Evolutionary conservation across 148 eudicot genomes (phyloP).

Genomic region (Camellia sinensis): DNA sequence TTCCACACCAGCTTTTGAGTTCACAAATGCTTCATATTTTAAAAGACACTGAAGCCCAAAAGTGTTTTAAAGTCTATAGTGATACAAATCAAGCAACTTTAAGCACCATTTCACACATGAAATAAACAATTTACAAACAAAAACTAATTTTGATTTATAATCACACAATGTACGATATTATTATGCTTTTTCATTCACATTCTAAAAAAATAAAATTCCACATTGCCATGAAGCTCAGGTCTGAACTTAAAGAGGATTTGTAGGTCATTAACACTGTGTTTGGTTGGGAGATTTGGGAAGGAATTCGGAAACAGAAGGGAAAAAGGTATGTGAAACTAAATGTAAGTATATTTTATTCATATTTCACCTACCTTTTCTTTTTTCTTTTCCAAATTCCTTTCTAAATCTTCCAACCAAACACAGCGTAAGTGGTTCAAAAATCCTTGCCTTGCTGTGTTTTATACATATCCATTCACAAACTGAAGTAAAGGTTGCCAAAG

Average conservation of each 20-base stretch:
- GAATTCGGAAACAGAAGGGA: too few species aligned
- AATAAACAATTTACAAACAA: neutral
- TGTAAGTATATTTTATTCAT: too few species aligned
- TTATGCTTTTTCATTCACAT: neutral
- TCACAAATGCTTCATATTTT: neutral
- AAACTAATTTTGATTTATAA: neutral
- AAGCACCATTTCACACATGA: neutral
- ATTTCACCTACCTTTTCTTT: too few species aligned
- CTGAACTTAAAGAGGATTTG: neutral
- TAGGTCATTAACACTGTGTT: neutral
- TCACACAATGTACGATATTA: neutral
- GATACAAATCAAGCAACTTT: neutral
- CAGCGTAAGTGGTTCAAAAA: neutral
- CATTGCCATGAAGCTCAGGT: neutral
- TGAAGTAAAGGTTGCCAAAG: neutral
- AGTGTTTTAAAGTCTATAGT: neutral
- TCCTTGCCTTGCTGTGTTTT: neutral
- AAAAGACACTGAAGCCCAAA: neutral
- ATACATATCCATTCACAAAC: neutral
- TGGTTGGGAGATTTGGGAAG: too few species aligned
- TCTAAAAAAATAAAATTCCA: neutral
- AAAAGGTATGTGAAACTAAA: too few species aligned
- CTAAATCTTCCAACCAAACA: too few species aligned
- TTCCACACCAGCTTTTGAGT: neutral
- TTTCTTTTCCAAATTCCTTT: too few species aligned